Evolutionary conservation across 106 monocot species (phyloP).

Genomic region (Narthecium ossifragum): DNA sequence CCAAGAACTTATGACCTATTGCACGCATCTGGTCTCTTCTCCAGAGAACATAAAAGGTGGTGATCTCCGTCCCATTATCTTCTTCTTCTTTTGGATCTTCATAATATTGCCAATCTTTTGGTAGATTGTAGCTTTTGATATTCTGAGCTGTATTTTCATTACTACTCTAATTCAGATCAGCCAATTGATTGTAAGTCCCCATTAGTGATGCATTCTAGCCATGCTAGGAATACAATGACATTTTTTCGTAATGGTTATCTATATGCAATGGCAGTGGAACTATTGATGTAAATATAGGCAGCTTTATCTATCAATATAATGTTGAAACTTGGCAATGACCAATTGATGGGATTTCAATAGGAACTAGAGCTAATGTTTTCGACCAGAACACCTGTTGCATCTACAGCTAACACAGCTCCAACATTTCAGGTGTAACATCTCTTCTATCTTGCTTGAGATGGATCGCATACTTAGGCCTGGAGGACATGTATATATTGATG

Average conservation of each 20-base stretch:
- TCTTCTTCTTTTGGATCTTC: not conserved
- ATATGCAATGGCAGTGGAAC: no score
- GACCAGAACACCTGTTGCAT: no score
- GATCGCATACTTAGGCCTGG: conserved; percentile 79
- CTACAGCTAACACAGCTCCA: no score
- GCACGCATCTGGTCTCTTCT: conserved; percentile 70
- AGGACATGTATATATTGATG: conserved; percentile 61
- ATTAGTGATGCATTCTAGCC: no score
- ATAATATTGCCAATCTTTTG: not conserved
- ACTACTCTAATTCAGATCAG: not conserved
- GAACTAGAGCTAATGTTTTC: no score
- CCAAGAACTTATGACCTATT: conserved; percentile 79
- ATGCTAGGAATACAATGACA: no score
- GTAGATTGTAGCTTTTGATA: not conserved
- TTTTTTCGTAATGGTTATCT: no score
- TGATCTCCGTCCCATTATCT: not conserved
- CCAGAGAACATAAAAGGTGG: conserved; percentile 56
- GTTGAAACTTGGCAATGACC: no score
- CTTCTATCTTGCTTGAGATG: conserved; percentile 74
- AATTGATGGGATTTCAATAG: no score
- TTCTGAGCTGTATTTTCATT: not conserved
- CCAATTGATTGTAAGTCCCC: no score
- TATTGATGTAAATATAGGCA: no score
- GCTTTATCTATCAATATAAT: no score
- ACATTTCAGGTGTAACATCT: conserved; percentile 66